These are phyloP conservation scores for carrot (Daucus carota) DNA, from an alignment of 129 eudicot species.

Conservation along the genomic window DH1_v3.0 NC_030382.2:33275001-33275500, in stretches of 20 bases:
- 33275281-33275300: constrained; percentile 26
- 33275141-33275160: constrained; percentile 23
- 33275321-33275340: constrained; percentile 24
- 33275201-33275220: constrained; percentile 29
- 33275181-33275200: constrained; percentile 30
- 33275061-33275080: constrained; percentile 27
- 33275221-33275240: constrained; percentile 26
- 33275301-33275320: constrained; percentile 35
- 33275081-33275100: constrained; percentile 20
- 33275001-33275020: not conserved
- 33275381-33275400: not conserved
- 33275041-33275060: constrained; percentile 26
- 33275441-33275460: constrained; percentile 20
- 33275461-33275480: constrained; percentile 32
- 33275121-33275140: constrained; percentile 27
- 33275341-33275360: constrained; percentile 7
- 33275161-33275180: constrained; percentile 25
- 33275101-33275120: constrained; percentile 27
- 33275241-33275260: constrained; percentile 31
- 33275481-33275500: constrained; percentile 21
- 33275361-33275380: not conserved
- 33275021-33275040: not conserved
- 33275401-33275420: constrained; percentile 41
- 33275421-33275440: constrained; percentile 25
- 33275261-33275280: constrained; percentile 22